Evolutionary conservation across 2,329 filamentous ascomycete genomes (phyloP).

Genomic region (Phaeosphaeria sp.): DNA sequence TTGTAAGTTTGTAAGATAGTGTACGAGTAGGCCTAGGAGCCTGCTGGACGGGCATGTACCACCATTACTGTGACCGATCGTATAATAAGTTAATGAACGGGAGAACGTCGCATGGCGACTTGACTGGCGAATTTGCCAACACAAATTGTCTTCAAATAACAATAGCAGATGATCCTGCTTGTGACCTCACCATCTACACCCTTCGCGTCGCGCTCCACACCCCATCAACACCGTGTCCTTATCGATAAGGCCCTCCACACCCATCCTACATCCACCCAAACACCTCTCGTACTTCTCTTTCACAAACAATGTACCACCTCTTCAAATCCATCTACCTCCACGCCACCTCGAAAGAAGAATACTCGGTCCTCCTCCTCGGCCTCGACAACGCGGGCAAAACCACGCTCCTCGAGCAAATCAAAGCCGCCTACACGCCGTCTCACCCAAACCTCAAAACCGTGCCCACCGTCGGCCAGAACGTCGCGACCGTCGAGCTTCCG

Average conservation of each 20-base stretch:
- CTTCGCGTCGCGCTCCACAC: not conserved
- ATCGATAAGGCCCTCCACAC: not conserved
- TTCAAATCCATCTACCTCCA: slow-evolving; percentile 94
- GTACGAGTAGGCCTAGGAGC: slow-evolving; percentile 1
- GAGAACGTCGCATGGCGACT: not conserved
- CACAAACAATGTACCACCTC: slow-evolving; percentile 83
- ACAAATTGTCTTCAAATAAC: not conserved
- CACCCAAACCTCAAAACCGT: slow-evolving; percentile 81
- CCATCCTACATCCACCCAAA: not conserved
- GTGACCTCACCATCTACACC: not conserved
- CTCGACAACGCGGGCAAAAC: slow-evolving; percentile 99
- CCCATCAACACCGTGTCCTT: not conserved
- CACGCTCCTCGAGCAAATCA: slow-evolving; percentile 96
- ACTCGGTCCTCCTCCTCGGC: slow-evolving; percentile 94
- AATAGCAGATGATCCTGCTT: not conserved
- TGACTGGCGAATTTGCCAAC: slow-evolving; percentile 1
- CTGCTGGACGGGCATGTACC: slow-evolving; percentile 5
- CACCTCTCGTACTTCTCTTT: slow-evolving; percentile 27
- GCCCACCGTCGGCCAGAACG: slow-evolving; percentile 67
- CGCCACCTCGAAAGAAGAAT: slow-evolving; percentile 98
- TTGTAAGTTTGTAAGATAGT: slow-evolving; percentile 2
- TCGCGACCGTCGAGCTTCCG: slow-evolving; percentile 14
- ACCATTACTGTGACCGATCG: slow-evolving; percentile 8
- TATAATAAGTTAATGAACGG: slow-evolving; percentile 7
- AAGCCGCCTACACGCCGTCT: slow-evolving; percentile 78